Evolutionary conservation across 441 rosid genomes (phyloP).

Genomic region (Gossypium schwendimanii): DNA sequence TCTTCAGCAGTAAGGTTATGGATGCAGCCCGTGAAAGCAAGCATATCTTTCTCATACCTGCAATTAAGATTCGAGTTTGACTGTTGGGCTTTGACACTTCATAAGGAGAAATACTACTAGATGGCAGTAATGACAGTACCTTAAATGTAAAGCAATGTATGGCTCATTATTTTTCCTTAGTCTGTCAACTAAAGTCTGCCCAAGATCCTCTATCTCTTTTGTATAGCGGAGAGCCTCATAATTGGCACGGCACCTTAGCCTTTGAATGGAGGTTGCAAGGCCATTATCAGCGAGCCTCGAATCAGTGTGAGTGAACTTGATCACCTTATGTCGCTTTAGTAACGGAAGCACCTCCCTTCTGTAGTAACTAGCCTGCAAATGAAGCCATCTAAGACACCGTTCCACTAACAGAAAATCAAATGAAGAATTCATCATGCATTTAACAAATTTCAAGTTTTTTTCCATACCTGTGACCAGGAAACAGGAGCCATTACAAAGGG

Average conservation of each 20-base stretch:
- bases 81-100: neutral
- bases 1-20: conserved; percentile 72
- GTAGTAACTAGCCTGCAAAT: conserved; percentile 83
- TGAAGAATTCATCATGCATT: neutral
- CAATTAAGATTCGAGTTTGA: conserved; percentile 8
- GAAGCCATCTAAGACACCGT: conserved; percentile 18
- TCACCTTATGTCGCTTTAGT: conserved; percentile 67
- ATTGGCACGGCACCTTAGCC: conserved; percentile 83
- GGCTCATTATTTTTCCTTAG: conserved; percentile 62
- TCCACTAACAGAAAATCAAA: conserved; percentile 1
- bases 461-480: conserved; percentile 88
- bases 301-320: conserved; percentile 80
- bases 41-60: conserved; percentile 93
- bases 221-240: conserved; percentile 67
- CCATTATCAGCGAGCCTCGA: conserved; percentile 83
- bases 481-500: conserved; percentile 76
- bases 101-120: neutral
- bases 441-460: conserved; percentile 7
- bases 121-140: conserved; percentile 31
- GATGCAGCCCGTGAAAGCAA: conserved; percentile 82
- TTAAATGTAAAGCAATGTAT: conserved; percentile 74
- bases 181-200: conserved; percentile 54
- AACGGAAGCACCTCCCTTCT: conserved; percentile 55
- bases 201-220: conserved; percentile 67
- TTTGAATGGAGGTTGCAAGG: conserved; percentile 58